Evolutionary conservation across 2,329 filamentous ascomycete genomes (phyloP), one percentile per base, ranked within the genome.

Genomic region (Blastomyces parvus): DNA sequence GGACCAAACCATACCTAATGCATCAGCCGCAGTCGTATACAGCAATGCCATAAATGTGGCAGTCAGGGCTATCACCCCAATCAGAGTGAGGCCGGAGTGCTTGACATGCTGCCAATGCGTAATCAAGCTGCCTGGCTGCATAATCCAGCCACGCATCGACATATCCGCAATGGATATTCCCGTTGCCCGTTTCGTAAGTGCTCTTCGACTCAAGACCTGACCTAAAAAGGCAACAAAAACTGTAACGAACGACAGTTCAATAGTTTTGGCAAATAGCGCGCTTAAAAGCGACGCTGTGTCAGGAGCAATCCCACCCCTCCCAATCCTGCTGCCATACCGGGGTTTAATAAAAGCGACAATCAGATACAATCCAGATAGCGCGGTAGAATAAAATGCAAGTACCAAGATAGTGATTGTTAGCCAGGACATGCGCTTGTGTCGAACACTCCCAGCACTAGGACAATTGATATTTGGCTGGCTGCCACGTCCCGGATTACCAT

Each of bases 161-260:
- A 92, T 84, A 70, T 93, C 89, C 0, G 89, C 86, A 19, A 93
- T 81, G 0, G 85, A 90, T 64, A 92, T 82, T 1, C 89, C 89
- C 2, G 78, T 76, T 0, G 84, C 82, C 9, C 81, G 78, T 62
- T 81, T 82, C 30, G 82, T 81, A 62, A 90, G 82, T 0, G 89
- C 87, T 62, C 87, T 79, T 25, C 88, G 81, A n/a, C 84, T 90
- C 19, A 93, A 75, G 0, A 88, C 83, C 71, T 94, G 90, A 0
- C 90, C 90, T 0, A 92, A 72, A 62, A 89, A 89, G 0, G 87
- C 83, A 1, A 92, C 87, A 65, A 90, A 89, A 0, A 90, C 86
- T 0, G 89, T 90, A 3, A 90, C 88, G 69, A 91, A 93, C 0
- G 87, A 86, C 66, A 92, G 71, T 74, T 93, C 90, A 58, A 92